Base-by-base conservation (phyloP, 148 eudicot species). In the Drosera capensis region DNA sequence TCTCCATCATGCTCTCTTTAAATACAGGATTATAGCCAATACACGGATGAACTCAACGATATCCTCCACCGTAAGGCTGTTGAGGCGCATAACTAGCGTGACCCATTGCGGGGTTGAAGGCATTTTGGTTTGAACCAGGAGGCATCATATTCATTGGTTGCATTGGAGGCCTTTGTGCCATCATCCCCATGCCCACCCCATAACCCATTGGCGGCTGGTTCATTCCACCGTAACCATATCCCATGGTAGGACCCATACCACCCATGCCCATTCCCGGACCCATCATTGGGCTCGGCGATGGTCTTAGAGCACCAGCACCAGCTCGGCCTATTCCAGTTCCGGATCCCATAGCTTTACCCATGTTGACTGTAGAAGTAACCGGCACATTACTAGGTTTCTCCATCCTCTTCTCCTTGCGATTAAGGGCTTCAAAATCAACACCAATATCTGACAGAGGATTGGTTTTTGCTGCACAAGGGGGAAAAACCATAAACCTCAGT, bases 301-400 rank as follows among this genome's bases (percentile, higher is more conserved):
- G 64, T 71, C 90, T 71, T 36, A 73, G 45, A 46, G 75, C 74
- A 55, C 78, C 52, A 6, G 73, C 78, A 58, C 84, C 77, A 37
- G 92, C 79, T 54, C 94, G 92, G 9, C 97, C 97, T 8, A 84
- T 77, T 51, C 94, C 94, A 56, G 94, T 54, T 49, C 97, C 97
- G 21, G 93, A 80, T 49, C 97, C 97, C 97, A 88, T 88, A 41
- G 97, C 97, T 64, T 90, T 84, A 13, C 97, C 97, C 97, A 90
- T 90, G 35, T 63, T 56, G 48, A 84, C 52, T 51, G 69, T 80
- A 16, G 93, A 80, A 35, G 64, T 64, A 36, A 65, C 71, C 12
- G 79, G 52, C 21, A 78, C 22, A 53, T 71, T 44, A 45, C 77
- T 49, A 20, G 85, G 80, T 58, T 90, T 90, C 66, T 90, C 95